Base-by-base conservation (phyloP, 495 filamentous ascomycete species). In the Neurospora discreta region DNA sequence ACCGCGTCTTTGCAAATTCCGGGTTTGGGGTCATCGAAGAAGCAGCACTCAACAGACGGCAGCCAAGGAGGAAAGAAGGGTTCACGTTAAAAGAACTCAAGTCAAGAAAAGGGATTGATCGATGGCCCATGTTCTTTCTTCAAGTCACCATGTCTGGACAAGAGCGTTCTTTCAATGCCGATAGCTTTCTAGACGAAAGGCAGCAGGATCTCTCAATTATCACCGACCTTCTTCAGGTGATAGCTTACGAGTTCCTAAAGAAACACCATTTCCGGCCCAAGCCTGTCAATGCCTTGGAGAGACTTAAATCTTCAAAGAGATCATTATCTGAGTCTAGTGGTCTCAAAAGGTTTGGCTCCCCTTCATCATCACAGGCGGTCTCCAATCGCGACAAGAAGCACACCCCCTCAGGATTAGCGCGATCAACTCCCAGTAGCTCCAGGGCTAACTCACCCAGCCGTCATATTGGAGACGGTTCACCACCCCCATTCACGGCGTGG, bases 111-210 rank as follows among this genome's bases (percentile, higher is more conserved):
- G 87, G 88, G 0, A 82, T 92, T 39, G 93, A 97, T 78, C 86
- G 89, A 73, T 97, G 91, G 91, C 93, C 94, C 2, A 96, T 95
- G 91, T 98, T 97, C 75, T 91, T 90, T 76, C 83, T 99, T 41
- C 89, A 88, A 9, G 88, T 99, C n/a, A 81, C 84, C 4, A 73
- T 87, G 6, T 76, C 79, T 16, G 70, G 74, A 5, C 58, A 68
- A 6, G 38, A 68, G 23, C 68, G 41, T 18, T 42, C 26, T 9
- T 20, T 75, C 6, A 71, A 76, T 36, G 41, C 75, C 1, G 78
- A 82, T 23, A 75, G 81, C 0, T 44, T 84, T 6, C 71, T 87
- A 0, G 80, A 85, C 41, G 78, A 82, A 39, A 78, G 78, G 40
- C 71, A 72, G 7, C 75, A 77, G 18, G 77, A 77, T n/a, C 73